Evolutionary conservation across 208 protist species (phyloP), one percentile per base, ranked within the genome.

Genomic region (Leishmania arabica): DNA sequence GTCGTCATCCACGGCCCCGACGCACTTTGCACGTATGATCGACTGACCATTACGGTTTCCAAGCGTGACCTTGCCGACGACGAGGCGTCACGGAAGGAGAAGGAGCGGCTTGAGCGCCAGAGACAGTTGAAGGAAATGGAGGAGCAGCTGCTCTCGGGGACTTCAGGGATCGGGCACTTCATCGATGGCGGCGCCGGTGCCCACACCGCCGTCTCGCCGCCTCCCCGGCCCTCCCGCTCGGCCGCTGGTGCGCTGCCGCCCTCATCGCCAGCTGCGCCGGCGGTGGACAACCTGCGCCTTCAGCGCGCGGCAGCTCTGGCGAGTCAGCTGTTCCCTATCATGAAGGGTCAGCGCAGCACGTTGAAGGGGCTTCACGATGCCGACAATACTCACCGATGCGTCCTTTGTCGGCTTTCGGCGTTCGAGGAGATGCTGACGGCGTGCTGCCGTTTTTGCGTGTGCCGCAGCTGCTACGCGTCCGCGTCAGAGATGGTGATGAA

Each of bases 391-490:
- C 84, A 84, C 47, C 74, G 78, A 15, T 97, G 94, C 77, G 90
- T 92, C 27, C 78, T 97, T 15, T 97, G 94, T 79, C 89, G 90
- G 34, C 74, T 97, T 11, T 34, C 88, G 3, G 79, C 81, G 11
- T 93, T 93, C 82, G 65, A 83, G 19, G 84, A 88, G 69, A 51
- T 47, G 68, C 62, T 85, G 31, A 85, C 87, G 15, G 53, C 83
- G 66, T 97, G 94, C 78, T 97, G 94, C 68, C 68, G 75, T 54
- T 92, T 90, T 64, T 76, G 78, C 21, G 90, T 91, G 37, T 97
- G 94, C 77, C 60, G 42, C 47, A 80, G 54, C 13, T 97, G 94
- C 78, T 81, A 87, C 49, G 85, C 88, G 17, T 84, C 90, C 1
- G 94, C 92, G 5, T 77, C 83, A 40, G 83, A 86, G 51, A 95